A percentile compares a stretch with the other conserved stretches of the same genome.
phyloP scores from a whole-genome alignment of 164 flowering plant species.

The Paratinospora sagittata region DNA sequence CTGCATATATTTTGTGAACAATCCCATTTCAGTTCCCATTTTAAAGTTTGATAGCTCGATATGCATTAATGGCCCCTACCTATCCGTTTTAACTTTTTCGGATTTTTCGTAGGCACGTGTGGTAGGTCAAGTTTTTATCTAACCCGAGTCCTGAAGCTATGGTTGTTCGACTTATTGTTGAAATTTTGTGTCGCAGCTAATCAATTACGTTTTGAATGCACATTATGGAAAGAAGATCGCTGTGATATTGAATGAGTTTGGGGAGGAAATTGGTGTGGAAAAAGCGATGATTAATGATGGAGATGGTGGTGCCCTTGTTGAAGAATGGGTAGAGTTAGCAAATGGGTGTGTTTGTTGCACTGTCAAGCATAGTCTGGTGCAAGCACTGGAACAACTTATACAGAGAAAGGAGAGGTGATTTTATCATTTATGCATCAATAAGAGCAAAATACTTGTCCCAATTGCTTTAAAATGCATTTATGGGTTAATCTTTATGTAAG shows the following conservation, averaged over 20 bases:
- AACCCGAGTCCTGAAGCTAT: too few relatives aligned
- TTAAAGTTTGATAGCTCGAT: too few relatives aligned
- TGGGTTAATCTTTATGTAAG: neutral
- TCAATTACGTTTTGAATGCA: slow-evolving; percentile 65
- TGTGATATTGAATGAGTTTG: slow-evolving; percentile 93
- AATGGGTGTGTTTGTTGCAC: slow-evolving; percentile 98
- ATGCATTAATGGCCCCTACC: too few relatives aligned
- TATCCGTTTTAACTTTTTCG: too few relatives aligned
- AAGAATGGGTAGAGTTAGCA: slow-evolving; percentile 99
- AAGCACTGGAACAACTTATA: slow-evolving; percentile 90
- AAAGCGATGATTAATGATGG: slow-evolving; percentile 97
- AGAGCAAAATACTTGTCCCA: too few relatives aligned
- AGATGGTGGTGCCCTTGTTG: slow-evolving; percentile 76
- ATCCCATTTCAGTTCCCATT: too few relatives aligned
- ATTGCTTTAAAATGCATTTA: too few relatives aligned
- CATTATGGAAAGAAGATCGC: slow-evolving; percentile 95
- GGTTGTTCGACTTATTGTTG: neutral
- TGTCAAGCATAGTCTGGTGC: slow-evolving; percentile 92
- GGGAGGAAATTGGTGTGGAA: slow-evolving; percentile 96
- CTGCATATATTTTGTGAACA: neutral
- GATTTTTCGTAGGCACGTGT: too few relatives aligned
- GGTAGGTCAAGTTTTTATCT: too few relatives aligned
- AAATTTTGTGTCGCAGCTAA: slow-evolving; percentile 42
- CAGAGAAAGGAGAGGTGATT: slow-evolving; percentile 74
- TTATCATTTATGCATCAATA: neutral